A percentile compares a stretch with the other conserved stretches of the same genome.
Evolutionary conservation across 129 eudicot species (phyloP).

Genomic region (Silybum marianum): DNA sequence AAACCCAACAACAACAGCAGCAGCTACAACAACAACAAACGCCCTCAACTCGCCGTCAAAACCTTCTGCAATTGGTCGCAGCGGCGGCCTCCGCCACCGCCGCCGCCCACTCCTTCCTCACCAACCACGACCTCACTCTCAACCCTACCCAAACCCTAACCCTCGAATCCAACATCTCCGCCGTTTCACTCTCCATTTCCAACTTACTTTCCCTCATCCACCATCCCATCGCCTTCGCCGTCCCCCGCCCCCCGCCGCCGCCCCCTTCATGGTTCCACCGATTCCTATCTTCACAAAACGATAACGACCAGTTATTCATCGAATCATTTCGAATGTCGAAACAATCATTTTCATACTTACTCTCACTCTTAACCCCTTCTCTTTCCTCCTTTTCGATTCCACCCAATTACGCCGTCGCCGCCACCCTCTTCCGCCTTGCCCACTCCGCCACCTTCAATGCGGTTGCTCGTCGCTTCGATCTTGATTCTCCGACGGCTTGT

Average conservation of each 20-base stretch:
- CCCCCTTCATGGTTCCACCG: conserved; percentile 56
- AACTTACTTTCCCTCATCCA: conserved; percentile 40
- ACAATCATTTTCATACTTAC: conserved; percentile 59
- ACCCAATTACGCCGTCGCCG: conserved; percentile 63
- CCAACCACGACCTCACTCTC: conserved; percentile 63
- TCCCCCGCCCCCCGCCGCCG: conserved; percentile 42
- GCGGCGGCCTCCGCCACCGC: conserved; percentile 57
- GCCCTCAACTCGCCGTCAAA: conserved; percentile 38
- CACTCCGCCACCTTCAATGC: conserved; percentile 60
- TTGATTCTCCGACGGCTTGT: conserved; percentile 60
- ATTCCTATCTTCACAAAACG: conserved; percentile 32
- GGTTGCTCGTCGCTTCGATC: conserved; percentile 51
- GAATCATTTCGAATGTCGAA: conserved; percentile 65
- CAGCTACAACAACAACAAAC: conserved; percentile 19
- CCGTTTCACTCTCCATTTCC: conserved; percentile 52
- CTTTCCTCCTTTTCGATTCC: conserved; percentile 38
- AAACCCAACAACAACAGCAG: conserved; percentile 24
- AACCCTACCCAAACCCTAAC: conserved; percentile 64
- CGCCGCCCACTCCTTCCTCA: conserved; percentile 71
- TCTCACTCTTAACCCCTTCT: conserved; percentile 41
- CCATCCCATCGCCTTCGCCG: conserved; percentile 40
- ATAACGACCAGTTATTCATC: conserved; percentile 46
- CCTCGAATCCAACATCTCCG: conserved; percentile 62
- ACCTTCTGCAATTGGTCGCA: conserved; percentile 38
- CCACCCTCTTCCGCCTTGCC: conserved; percentile 69